These are phyloP conservation scores for Podospora pseudoanserina DNA, from an alignment of 495 filamentous ascomycete species.

Conservation along the genomic window DNA sequence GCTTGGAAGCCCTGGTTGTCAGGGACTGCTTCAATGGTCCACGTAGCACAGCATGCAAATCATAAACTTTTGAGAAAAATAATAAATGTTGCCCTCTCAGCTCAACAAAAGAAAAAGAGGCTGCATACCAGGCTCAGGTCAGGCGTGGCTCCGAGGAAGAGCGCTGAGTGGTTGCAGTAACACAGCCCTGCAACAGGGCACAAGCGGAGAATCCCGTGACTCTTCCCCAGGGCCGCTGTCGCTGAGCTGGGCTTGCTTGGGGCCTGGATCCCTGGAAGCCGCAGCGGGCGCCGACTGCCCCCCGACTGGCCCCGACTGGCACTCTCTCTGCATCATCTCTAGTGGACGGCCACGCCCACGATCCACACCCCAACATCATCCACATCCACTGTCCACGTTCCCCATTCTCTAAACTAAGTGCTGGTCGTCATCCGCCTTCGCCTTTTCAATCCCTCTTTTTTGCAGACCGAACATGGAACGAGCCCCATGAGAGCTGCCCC, in stretches of 20 bases:
- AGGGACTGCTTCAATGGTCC: background rate
- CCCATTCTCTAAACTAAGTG: constrained; percentile 8
- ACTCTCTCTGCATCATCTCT: background rate
- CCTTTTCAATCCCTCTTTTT: constrained; percentile 10
- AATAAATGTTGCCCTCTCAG: background rate
- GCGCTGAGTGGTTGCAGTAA: background rate
- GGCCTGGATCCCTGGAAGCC: constrained; percentile 4
- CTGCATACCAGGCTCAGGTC: background rate
- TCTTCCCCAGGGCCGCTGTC: background rate
- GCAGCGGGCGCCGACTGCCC: constrained; percentile 4
- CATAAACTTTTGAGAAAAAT: background rate
- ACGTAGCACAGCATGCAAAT: background rate
- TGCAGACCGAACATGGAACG: constrained; percentile 29
- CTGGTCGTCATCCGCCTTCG: background rate
- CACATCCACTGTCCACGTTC: constrained; percentile 7
- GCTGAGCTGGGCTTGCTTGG: background rate
- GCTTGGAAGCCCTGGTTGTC: background rate
- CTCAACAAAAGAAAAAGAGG: background rate
- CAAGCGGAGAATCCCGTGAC: constrained; percentile 3
- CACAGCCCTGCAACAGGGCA: background rate
- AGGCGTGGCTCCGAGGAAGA: background rate
- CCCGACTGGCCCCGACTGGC: constrained; percentile 8
- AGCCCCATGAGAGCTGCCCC: constrained; percentile 27
- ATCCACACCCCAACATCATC: constrained; percentile 13
- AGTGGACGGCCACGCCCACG: background rate